Evolutionary conservation across 202 grass and related monocot species (phyloP).

Genomic region (Saccharum hybrid): DNA sequence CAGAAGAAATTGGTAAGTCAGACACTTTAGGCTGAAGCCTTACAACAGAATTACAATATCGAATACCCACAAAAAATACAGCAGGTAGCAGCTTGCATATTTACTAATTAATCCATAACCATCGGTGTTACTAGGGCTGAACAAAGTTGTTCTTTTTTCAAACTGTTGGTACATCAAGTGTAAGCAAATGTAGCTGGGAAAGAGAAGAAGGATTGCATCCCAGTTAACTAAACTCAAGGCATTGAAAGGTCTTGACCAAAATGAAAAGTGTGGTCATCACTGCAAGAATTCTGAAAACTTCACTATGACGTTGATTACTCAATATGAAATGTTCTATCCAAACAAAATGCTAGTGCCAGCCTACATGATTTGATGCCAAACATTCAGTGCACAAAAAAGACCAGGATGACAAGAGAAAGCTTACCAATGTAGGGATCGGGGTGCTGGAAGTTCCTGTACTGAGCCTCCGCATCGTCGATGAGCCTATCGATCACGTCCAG

Average conservation of each 20-base stretch:
- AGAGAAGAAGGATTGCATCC: background rate
- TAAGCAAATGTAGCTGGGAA: background rate
- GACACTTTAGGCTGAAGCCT: constrained; percentile 20
- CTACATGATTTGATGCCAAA: background rate
- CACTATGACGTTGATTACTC: background rate
- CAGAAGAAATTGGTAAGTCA: background rate
- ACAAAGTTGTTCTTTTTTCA: background rate
- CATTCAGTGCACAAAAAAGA: background rate
- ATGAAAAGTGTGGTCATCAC: background rate
- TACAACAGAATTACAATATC: background rate
- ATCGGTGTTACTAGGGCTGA: background rate
- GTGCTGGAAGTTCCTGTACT: constrained; percentile 75
- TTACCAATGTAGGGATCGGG: constrained; percentile 97
- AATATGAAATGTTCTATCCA: background rate
- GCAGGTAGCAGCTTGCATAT: background rate
- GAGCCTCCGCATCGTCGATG: constrained; percentile 67
- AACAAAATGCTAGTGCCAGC: background rate
- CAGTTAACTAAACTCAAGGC: background rate
- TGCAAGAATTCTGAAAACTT: background rate
- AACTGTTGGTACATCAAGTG: background rate
- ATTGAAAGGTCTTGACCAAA: background rate
- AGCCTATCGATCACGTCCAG: constrained; percentile 85
- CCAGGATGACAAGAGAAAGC: constrained; percentile 29
- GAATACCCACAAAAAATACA: background rate
- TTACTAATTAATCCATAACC: background rate